phyloP scores from a whole-genome alignment of 805 yeast species.

The Hanseniaspora occidentalis region DNA sequence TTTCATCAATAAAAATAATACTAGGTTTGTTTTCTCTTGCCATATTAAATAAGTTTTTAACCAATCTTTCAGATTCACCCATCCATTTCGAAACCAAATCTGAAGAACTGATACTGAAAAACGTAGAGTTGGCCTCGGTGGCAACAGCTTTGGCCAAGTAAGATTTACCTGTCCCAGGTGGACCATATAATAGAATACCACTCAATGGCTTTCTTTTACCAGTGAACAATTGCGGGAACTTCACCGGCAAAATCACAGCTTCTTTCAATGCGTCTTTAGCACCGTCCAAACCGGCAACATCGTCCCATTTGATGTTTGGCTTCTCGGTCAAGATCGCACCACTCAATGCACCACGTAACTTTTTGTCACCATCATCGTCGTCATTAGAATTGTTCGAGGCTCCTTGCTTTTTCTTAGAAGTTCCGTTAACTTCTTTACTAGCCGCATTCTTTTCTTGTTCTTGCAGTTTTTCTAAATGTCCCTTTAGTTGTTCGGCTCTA shows the following conservation, averaged over 20 bases:
- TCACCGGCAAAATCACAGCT: slow-evolving; percentile 92
- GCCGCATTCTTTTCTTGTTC: slow-evolving; percentile 25
- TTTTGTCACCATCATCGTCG: slow-evolving; percentile 74
- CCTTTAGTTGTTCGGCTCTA: slow-evolving; percentile 88
- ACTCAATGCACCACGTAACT: slow-evolving; percentile 78
- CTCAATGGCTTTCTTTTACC: slow-evolving; percentile 90
- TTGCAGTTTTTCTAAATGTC: slow-evolving; percentile 60
- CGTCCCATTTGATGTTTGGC: slow-evolving; percentile 90
- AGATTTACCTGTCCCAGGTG: slow-evolving; percentile 98
- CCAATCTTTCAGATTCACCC: slow-evolving; percentile 97
- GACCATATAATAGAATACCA: slow-evolving; percentile 81
- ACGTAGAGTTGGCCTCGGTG: slow-evolving; percentile 94
- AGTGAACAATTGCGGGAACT: slow-evolving; percentile 87
- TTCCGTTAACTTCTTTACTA: slow-evolving; percentile 34
- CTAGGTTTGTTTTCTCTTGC: slow-evolving; percentile 95
- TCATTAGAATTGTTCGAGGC: slow-evolving; percentile 42
- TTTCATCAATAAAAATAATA: slow-evolving; percentile 94
- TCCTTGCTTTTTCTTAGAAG: slow-evolving; percentile 43
- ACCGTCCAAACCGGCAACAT: slow-evolving; percentile 87
- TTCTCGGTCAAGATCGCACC: slow-evolving; percentile 86
- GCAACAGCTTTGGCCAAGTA: slow-evolving; percentile 97
- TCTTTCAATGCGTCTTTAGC: slow-evolving; percentile 96
- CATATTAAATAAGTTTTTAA: slow-evolving; percentile 87
- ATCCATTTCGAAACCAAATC: slow-evolving; percentile 97
- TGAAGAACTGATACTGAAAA: slow-evolving; percentile 90